Base-by-base conservation (phyloP, 371 early-diverging fungal species). In the Circinella umbellata region DNA sequence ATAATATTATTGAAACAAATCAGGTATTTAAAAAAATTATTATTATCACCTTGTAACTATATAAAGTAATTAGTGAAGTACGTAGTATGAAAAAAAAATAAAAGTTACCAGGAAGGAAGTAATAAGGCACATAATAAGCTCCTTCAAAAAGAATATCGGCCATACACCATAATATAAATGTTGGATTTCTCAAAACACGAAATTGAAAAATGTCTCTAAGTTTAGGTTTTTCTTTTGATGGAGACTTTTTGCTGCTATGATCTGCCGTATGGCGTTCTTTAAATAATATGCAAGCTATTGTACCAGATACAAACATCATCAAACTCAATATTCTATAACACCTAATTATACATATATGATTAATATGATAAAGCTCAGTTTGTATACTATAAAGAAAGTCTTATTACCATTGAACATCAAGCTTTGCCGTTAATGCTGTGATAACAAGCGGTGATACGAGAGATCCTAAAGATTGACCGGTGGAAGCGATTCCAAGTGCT, bases 391-490 rank as follows among this genome's bases (percentile, higher is more conserved):
- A 27, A 27, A 27, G 2, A 27, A 27, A 27, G 27, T 27, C 2
- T 27, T 27, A 27, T 27, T 84, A 70, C 85, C 85, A 89, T 7
- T 74, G 69, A 20, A 80, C 69, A 1, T 88, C 91, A 8, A 88
- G 65, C 17, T 61, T 70, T 34, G 73, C 72, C 60, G 91, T 80
- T 10, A 91, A 71, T 38, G 76, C 63, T 35, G 82, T 85, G 48
- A 89, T 74, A 3, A 92, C 63, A 10, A 90, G 87, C 1, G 89
- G 80, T 70, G 91, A 73, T 47, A 86, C 81, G 7, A 92, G 80
- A 0, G 92, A 91, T 34, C 94, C 94, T 46, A 92, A 70, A 7
- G 93, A 92, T 6, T 86, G 80, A 8, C 94, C 94, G 64, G 88
- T 76, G 61, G 88, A 86, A n/a, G 91, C 87, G 13, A 93, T 76